These are phyloP conservation scores for Trichoderma atrobrunneum DNA, from an alignment of 2,329 filamentous ascomycete species.

Conservation along the genomic window DNA sequence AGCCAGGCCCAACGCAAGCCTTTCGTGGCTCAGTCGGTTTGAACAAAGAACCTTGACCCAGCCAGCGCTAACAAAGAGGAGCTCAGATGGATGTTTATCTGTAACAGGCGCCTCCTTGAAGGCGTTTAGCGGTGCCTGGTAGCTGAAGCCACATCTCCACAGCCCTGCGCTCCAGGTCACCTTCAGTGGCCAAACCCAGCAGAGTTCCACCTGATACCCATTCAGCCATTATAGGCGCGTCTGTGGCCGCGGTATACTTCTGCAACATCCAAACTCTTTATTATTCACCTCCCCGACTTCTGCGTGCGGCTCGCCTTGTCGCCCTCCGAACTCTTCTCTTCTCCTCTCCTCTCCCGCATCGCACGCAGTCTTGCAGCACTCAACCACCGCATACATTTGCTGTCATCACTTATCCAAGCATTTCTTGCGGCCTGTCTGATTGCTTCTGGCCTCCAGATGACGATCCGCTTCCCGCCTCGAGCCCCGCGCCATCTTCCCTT, in stretches of 20 bases:
- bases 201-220: not conserved
- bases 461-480: slow-evolving; percentile 26
- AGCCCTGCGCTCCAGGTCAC: not conserved
- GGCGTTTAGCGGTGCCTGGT: not conserved
- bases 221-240: slow-evolving; percentile 4
- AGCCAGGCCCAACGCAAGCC: not conserved
- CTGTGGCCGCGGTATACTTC: slow-evolving; percentile 17
- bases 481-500: slow-evolving; percentile 27
- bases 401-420: slow-evolving; percentile 23
- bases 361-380: not conserved
- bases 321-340: not conserved
- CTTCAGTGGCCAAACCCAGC: not conserved
- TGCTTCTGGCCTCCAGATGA: slow-evolving; percentile 25
- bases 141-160: not conserved
- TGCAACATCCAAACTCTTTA: slow-evolving; percentile 11
- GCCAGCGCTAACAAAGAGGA: not conserved
- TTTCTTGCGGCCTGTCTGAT: slow-evolving; percentile 19
- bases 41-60: not conserved
- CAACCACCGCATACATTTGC: slow-evolving; percentile 20
- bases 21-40: not conserved
- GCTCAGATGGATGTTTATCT: not conserved
- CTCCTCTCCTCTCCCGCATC: not conserved
- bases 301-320: not conserved
- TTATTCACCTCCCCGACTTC: slow-evolving; percentile 5
- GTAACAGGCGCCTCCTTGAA: not conserved